These are phyloP conservation scores for Entelexis paramagnoliae DNA, from an alignment of 1,139 yeast species.

Conservation along the genomic window DNA sequence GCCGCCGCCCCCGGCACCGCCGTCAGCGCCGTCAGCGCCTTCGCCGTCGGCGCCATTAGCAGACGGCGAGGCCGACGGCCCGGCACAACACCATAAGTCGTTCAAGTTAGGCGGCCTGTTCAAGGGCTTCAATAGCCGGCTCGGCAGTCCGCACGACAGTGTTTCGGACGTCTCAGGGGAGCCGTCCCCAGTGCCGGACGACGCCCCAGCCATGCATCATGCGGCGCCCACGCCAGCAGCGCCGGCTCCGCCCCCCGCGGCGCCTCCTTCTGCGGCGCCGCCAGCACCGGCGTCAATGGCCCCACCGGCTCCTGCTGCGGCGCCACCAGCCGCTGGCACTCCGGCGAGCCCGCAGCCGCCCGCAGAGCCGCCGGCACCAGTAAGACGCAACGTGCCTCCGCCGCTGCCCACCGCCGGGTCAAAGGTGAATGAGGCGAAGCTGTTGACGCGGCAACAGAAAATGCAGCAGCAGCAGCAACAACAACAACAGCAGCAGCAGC, in stretches of 20 bases:
- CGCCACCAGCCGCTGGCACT: constrained; percentile 33
- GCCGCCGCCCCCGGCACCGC: constrained; percentile 19
- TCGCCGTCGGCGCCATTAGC: constrained; percentile 19
- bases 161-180: constrained; percentile 12
- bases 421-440: constrained; percentile 15
- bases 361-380: constrained; percentile 26
- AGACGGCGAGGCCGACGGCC: constrained; percentile 15
- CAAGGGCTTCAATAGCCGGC: constrained; percentile 6
- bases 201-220: constrained; percentile 26
- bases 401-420: constrained; percentile 20
- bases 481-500: too few species aligned
- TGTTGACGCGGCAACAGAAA: constrained; percentile 4
- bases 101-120: constrained; percentile 16
- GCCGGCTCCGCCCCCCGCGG: too few species aligned
- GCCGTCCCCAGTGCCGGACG: constrained; percentile 14
- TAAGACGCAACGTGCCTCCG: constrained; percentile 22
- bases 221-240: too few species aligned
- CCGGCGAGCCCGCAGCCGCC: constrained; percentile 25
- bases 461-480: constrained; percentile 4
- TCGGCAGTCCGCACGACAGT: background rate
- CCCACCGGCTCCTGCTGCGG: constrained; percentile 25
- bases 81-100: constrained; percentile 23
- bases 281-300: constrained; percentile 25
- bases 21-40: constrained; percentile 19
- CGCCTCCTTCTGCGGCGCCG: constrained; percentile 24